These are phyloP conservation scores for Blepharisma undulans DNA, from an alignment of 169 alveolate genomes.

Conservation along the genomic window DNA sequence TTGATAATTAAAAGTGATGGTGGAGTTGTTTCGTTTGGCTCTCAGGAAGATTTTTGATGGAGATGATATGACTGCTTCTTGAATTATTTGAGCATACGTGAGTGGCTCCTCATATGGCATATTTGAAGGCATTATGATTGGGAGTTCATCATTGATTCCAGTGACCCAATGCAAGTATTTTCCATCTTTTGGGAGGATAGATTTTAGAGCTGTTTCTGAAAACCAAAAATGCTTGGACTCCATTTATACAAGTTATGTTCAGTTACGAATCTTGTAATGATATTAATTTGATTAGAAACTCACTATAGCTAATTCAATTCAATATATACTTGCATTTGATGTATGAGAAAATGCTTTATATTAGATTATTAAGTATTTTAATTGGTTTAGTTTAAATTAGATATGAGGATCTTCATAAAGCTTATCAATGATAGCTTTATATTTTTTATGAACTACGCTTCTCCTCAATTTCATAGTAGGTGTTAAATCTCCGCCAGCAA, in stretches of 20 bases:
- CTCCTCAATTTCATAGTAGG: conserved; percentile 84
- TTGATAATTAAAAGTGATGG: conserved; percentile 70
- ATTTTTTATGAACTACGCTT: conserved; percentile 65
- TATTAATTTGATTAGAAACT: not conserved
- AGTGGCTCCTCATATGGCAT: conserved; percentile 65
- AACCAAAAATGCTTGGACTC: not conserved
- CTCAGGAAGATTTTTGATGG: conserved; percentile 54
- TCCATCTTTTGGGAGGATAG: conserved; percentile 28
- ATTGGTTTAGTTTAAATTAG: too few relatives aligned
- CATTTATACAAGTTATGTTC: not conserved
- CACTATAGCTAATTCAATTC: too few relatives aligned
- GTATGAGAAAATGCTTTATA: too few relatives aligned
- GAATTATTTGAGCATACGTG: conserved; percentile 63
- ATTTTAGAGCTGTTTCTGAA: not conserved
- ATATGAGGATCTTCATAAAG: conserved; percentile 67
- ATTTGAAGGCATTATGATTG: conserved; percentile 56
- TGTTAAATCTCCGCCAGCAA: conserved; percentile 83
- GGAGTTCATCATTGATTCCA: conserved; percentile 71
- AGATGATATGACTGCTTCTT: conserved; percentile 50
- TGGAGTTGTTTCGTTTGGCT: conserved; percentile 54
- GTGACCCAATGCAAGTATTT: conserved; percentile 78
- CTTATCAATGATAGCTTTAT: conserved; percentile 57
- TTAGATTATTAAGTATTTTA: too few relatives aligned
- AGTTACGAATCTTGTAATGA: not conserved
- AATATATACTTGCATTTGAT: too few relatives aligned